Base-by-base conservation (phyloP, 2,329 filamentous ascomycete genomes). In the Mariannaea elegans region DNA sequence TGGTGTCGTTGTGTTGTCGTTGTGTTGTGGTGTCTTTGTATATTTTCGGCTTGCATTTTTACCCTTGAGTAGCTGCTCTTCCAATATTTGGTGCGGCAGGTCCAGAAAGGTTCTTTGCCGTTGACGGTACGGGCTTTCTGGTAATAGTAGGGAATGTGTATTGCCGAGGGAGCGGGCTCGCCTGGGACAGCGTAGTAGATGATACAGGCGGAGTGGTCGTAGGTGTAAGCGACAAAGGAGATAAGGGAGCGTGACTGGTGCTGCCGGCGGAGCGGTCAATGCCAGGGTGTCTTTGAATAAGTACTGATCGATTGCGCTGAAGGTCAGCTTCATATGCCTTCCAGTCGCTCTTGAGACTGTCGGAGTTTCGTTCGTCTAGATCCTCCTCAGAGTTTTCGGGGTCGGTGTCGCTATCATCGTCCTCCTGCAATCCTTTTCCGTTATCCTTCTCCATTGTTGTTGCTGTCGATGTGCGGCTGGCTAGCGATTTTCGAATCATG, bases 401-500 rank as follows among this genome's bases (percentile, higher is more conserved):
- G n/a, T 59, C 50, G 14, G 39, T 54, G 12, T 61, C 59, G 16
- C 56, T 53, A 9, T 59, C 27, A 29, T 61, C 47, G n/a, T 56
- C 54, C 14, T 32, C 12, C 9, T 48, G 47, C 24, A 5, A 27
- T 16, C 29, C 50, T 27, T 19, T 38, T 31, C 31, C 54, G 14
- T 51, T 57, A 36, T 29, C 42, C 24, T n/a, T 27, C 31, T 61
- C 56, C 32, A 45, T 56, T 10, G 61, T 64, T 24, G 62, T 59
- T 32, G 51, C 41, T 19, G 68, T 70, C 12, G 72, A 70, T 4
- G 67, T 42, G 19, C 73, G 73, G 34, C 68, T 71, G 56, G 75
- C 73, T 8, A 82, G 68, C 2, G 79, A 80, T 66, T 82, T 82
- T 50, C 76, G 75, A 57, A 82, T 81, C 65, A 81, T 79, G 44